Conservation (phyloP, 768 basidiomycete species). For the Trichaptum fuscoviolaceum region DNA sequence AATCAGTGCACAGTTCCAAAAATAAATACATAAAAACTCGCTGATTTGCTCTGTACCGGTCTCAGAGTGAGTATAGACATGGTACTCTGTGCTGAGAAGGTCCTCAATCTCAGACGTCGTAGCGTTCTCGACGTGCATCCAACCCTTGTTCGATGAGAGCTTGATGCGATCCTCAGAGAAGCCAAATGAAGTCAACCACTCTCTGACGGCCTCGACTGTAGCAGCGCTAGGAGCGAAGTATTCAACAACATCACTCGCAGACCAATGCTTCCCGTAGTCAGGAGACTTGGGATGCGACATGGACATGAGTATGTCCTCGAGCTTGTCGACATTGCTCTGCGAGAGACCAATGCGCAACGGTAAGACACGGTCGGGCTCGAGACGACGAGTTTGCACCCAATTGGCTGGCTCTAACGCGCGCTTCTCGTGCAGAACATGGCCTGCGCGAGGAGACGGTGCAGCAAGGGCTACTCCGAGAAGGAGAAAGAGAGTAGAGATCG, state of each 20-base stretch:
- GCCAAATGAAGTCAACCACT: constrained; percentile 41
- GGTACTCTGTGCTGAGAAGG: constrained; percentile 16
- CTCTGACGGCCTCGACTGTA: constrained; percentile 34
- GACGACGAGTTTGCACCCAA: constrained; percentile 35
- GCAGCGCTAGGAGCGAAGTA: constrained; percentile 41
- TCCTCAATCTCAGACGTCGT: constrained; percentile 14
- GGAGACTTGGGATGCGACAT: constrained; percentile 48
- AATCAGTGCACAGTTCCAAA: background rate
- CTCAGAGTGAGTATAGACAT: constrained; percentile 9
- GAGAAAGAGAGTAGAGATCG: constrained; percentile 3
- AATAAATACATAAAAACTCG: background rate
- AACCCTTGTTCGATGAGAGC: constrained; percentile 30
- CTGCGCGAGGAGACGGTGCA: constrained; percentile 5
- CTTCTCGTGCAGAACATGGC: constrained; percentile 29
- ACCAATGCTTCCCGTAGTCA: constrained; percentile 47
- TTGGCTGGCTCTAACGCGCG: constrained; percentile 34
- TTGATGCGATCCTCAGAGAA: constrained; percentile 32
- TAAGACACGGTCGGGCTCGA: constrained; percentile 30
- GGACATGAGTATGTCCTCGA: constrained; percentile 41
- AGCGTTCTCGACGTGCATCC: constrained; percentile 13
- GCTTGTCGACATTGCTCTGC: constrained; percentile 39
- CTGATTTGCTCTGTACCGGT: constrained; percentile 2
- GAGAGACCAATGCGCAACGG: constrained; percentile 45
- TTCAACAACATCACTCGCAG: constrained; percentile 35
- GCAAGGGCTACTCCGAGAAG: constrained; percentile 1